Base-by-base conservation (phyloP, 345 rosid species). In the Acer saccharum region DNA sequence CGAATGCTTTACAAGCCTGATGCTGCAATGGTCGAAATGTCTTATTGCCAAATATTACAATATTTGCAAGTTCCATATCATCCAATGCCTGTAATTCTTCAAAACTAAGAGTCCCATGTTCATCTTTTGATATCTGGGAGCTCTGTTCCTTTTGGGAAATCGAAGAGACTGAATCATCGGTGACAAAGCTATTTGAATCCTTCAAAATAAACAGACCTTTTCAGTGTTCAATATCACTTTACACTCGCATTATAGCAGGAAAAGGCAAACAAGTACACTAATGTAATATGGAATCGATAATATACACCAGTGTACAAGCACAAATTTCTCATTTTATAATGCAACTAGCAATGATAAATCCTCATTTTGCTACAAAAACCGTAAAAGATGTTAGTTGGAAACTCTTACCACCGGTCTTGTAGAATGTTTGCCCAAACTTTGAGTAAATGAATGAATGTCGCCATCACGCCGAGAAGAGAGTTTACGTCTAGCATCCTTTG, bases 21-120 rank as follows among this genome's bases (percentile, higher is more conserved):
- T 88, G 94, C 87, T 89, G 95, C 91, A 90, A 73, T 12, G 97
- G 92, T 35, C 97, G 80, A 78, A 92, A 94, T 46, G 70, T 75
- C 70, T 20, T 83, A 83, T 94, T 94, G 29, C 93, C 93, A 76
- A 96, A 92, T 77, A 95, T 93, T 25, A 94, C 97, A 73, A 87
- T 82, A 82, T 96, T 96, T 74, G 97, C 97, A 52, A 96, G 82
- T 79, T 96, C 98, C 76, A 85, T 44, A 71, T 91, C 92, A 92
- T 94, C 99, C 87, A 96, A 75, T 41, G 85, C 90, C 87, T 86
- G 87, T 73, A 94, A 83, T 82, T 91, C 90, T 76, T 91, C 89
- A 25, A 83, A 91, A 80, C 90, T 88, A 41, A 89, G 92, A 79
- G 81, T 91, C 72, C 74, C 77, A 17, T 44, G 73, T n/a, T 73